Conservation (phyloP, 2,329 filamentous ascomycete genomes). For the Emericellopsis cladophorae region DNA sequence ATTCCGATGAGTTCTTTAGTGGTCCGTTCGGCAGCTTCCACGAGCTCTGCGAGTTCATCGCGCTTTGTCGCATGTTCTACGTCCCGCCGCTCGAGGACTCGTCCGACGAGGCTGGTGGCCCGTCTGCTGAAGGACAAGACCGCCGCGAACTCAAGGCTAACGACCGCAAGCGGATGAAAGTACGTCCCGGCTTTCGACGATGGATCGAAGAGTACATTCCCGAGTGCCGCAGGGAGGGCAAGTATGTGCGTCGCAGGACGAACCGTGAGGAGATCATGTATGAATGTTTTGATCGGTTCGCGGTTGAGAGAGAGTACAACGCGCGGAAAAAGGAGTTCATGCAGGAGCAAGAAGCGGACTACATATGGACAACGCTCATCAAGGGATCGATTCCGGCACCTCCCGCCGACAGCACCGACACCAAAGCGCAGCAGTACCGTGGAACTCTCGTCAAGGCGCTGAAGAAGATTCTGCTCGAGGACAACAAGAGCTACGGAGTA, state of each 20-base stretch:
- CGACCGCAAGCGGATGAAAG: constrained; percentile 41
- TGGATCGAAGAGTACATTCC: constrained; percentile 57
- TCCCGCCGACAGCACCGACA: constrained; percentile 10
- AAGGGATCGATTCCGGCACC: constrained; percentile 11
- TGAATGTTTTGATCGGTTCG: constrained; percentile 41
- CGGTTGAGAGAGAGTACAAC: constrained; percentile 28
- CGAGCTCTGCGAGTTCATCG: constrained; percentile 50
- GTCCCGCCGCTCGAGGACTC: constrained; percentile 12
- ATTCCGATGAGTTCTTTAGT: constrained; percentile 30
- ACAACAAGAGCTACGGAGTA: constrained; percentile 24
- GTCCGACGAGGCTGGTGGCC: constrained; percentile 1
- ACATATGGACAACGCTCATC: constrained; percentile 32
- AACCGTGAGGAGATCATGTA: constrained; percentile 32
- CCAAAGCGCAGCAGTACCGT: constrained; percentile 10
- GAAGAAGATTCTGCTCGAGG: constrained; percentile 35
- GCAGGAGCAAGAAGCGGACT: constrained; percentile 22
- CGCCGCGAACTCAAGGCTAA: constrained; percentile 29
- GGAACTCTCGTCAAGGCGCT: constrained; percentile 26
- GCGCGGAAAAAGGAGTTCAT: constrained; percentile 26
- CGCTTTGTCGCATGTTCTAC: constrained; percentile 45
- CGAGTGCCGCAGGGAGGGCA: constrained; percentile 25
- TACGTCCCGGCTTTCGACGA: constrained; percentile 41
- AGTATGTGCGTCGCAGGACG: constrained; percentile 13
- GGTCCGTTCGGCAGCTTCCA: constrained; percentile 39
- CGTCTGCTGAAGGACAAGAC: constrained; percentile 11